A percentile compares a stretch with the other conserved stretches of the same genome.
phyloP scores from a whole-genome alignment of 805 yeast genomes.

The Sugiyamaella chiloensis region DNA sequence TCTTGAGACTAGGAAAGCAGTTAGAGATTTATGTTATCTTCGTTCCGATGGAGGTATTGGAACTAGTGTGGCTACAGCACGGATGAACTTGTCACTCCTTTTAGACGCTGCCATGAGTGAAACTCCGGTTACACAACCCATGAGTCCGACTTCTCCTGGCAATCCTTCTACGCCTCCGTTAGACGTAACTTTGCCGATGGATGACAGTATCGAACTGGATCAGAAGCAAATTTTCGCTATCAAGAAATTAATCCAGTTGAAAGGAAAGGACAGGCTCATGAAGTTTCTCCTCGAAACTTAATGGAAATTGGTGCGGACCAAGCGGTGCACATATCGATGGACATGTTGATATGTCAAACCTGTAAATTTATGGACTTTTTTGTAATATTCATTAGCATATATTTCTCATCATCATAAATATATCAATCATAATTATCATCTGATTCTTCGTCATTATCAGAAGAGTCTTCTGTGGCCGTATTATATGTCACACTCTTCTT shows the following conservation, averaged over 20 bases:
- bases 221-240: conserved; percentile 48
- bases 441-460: conserved; percentile 24
- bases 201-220: conserved; percentile 41
- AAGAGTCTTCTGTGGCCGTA: conserved; percentile 18
- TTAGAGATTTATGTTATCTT: conserved; percentile 37
- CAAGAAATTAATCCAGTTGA: conserved; percentile 58
- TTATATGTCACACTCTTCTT: conserved; percentile 15
- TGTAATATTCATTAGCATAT: not conserved
- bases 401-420: too few relatives aligned
- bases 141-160: conserved; percentile 3
- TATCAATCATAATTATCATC: too few relatives aligned
- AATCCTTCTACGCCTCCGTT: not conserved
- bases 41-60: conserved; percentile 34
- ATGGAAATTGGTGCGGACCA: too few relatives aligned
- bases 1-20: conserved; percentile 30
- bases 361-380: too few relatives aligned
- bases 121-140: conserved; percentile 6
- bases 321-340: too few relatives aligned
- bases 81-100: conserved; percentile 26
- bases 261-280: conserved; percentile 65
- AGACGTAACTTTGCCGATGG: conserved; percentile 4
- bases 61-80: conserved; percentile 31
- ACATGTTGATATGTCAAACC: too few relatives aligned
- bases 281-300: conserved; percentile 44
- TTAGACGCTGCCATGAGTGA: conserved; percentile 37